Conservation (phyloP, 768 basidiomycete genomes). For the Tricholoma sp. region DNA sequence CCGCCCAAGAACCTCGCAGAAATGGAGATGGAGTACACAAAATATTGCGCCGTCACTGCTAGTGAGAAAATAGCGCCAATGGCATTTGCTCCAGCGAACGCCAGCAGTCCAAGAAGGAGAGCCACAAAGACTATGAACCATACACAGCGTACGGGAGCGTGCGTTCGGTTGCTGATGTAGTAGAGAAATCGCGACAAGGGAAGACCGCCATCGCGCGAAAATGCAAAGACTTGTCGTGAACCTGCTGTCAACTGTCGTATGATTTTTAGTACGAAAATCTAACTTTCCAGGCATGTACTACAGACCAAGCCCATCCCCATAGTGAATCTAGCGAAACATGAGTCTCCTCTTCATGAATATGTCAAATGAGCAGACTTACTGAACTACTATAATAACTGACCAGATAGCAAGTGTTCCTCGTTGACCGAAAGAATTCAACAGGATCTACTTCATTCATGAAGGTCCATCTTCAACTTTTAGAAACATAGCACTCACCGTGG, state of each 20-base stretch:
- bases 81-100: constrained; percentile 51
- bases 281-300: not conserved
- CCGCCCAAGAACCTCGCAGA: constrained; percentile 26
- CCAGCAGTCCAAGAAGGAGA: constrained; percentile 43
- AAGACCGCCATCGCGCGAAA: constrained; percentile 47
- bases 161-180: constrained; percentile 45
- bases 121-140: constrained; percentile 41
- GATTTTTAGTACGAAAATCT: not conserved
- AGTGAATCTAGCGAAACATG: constrained; percentile 8
- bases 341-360: not conserved
- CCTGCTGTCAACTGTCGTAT: constrained; percentile 13
- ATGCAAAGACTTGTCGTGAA: constrained; percentile 21
- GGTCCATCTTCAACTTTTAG: not conserved
- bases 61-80: constrained; percentile 55
- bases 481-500: constrained; percentile 31
- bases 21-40: constrained; percentile 18
- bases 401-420: constrained; percentile 33
- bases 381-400: constrained; percentile 34
- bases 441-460: constrained; percentile 29
- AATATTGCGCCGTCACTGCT: constrained; percentile 35
- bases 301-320: constrained; percentile 11
- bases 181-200: constrained; percentile 53
- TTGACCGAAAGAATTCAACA: constrained; percentile 42
- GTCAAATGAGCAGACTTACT: constrained; percentile 20
- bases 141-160: constrained; percentile 56